These are phyloP conservation scores for Chenopodium berlandieri DNA, from an alignment of 148 eudicot species.

Conservation along the genomic window DNA sequence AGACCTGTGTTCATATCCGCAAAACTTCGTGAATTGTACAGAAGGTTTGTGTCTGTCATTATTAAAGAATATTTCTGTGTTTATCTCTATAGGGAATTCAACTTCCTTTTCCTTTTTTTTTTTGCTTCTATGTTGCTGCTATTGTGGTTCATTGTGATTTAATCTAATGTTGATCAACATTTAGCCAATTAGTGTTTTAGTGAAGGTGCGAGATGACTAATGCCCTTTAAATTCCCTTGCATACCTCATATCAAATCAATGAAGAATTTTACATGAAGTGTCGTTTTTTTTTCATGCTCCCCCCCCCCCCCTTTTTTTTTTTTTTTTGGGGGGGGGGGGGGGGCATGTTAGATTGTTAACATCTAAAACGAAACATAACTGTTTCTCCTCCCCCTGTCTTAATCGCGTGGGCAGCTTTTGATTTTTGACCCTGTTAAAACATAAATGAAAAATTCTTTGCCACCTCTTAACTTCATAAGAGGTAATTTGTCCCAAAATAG, in stretches of 20 bases:
- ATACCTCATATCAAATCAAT: not conserved
- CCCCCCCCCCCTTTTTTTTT: too few relatives aligned
- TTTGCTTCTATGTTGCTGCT: not conserved
- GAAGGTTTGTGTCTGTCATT: conserved; percentile 46
- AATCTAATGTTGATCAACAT: not conserved
- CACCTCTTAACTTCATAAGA: not conserved
- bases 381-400: not conserved
- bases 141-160: not conserved
- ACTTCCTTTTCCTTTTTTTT: not conserved
- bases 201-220: not conserved
- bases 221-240: not conserved
- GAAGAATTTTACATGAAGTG: not conserved
- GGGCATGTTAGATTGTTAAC: too few relatives aligned
- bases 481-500: too few relatives aligned
- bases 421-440: not conserved
- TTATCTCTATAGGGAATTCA: too few relatives aligned
- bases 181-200: not conserved
- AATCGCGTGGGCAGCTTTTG: not conserved
- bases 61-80: not conserved
- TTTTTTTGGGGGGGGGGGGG: too few relatives aligned
- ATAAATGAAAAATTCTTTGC: not conserved
- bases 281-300: not conserved
- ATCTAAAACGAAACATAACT: not conserved
- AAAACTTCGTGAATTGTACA: conserved; percentile 69
- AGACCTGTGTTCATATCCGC: conserved; percentile 37